phyloP scores from a whole-genome alignment of 1,139 yeast genomes.

The Lodderomyces parapsilosis region DNA sequence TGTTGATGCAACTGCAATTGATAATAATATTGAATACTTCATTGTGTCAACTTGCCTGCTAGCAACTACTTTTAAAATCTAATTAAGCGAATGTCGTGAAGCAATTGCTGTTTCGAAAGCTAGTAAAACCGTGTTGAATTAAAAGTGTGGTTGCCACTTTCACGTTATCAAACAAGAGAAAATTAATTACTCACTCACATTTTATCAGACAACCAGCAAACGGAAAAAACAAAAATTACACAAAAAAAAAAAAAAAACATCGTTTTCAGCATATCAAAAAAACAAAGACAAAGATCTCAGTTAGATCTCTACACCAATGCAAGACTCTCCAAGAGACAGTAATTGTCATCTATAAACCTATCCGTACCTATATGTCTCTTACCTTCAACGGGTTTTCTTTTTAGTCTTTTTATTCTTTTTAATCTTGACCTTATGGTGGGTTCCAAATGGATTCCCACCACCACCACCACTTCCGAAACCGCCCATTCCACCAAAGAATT shows the following conservation, averaged over 20 bases:
- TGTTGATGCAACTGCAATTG: slow-evolving; percentile 12
- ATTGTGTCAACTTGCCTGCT: not conserved
- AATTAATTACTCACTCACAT: no score
- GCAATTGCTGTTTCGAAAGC: not conserved
- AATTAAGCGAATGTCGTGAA: not conserved
- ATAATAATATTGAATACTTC: not conserved
- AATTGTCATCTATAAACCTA: not conserved
- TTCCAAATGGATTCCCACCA: slow-evolving; percentile 17
- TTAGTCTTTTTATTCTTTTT: slow-evolving; percentile 17
- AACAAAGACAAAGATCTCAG: no score
- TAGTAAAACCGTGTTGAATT: no score
- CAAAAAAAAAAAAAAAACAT: not conserved
- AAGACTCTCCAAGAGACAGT: not conserved
- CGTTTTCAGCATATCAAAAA: not conserved
- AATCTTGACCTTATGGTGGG: slow-evolving; percentile 18
- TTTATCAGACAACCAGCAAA: no score
- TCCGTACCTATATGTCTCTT: not conserved
- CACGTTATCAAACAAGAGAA: no score
- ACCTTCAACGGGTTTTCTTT: not conserved
- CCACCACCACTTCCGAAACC: slow-evolving; percentile 14
- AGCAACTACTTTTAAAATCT: not conserved
- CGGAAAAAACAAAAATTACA: no score
- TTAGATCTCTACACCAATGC: no score
- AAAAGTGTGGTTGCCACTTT: no score
- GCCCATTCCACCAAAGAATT: slow-evolving; percentile 10